Conservation (phyloP, 805 yeast genomes). For the Starmerella cellae region DNA sequence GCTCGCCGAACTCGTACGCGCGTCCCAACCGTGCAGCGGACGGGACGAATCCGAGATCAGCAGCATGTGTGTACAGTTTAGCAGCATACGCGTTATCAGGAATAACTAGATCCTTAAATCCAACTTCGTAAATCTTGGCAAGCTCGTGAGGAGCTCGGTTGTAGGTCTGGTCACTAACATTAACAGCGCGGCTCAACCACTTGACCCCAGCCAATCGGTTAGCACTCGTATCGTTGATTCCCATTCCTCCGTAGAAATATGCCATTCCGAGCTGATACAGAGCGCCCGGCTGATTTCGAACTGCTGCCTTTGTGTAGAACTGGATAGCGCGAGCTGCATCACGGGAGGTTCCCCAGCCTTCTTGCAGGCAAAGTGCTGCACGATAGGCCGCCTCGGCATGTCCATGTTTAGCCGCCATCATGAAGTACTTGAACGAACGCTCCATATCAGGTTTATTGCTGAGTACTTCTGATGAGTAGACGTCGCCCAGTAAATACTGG, state of each 20-base stretch:
- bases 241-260: constrained; percentile 74
- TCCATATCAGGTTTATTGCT: constrained; percentile 59
- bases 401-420: constrained; percentile 84
- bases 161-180: constrained; percentile 67
- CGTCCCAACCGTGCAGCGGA: constrained; percentile 71
- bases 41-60: constrained; percentile 71
- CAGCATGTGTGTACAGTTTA: constrained; percentile 75
- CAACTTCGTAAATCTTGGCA: constrained; percentile 69
- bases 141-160: constrained; percentile 92
- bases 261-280: constrained; percentile 86
- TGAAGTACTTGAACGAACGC: constrained; percentile 66
- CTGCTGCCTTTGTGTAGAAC: constrained; percentile 72
- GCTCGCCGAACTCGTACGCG: constrained; percentile 66
- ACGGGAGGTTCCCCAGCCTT: constrained; percentile 82
- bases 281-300: constrained; percentile 90
- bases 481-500: constrained; percentile 85
- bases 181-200: constrained; percentile 82
- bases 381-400: constrained; percentile 86
- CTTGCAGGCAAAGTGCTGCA: constrained; percentile 81
- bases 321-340: constrained; percentile 80
- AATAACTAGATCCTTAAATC: constrained; percentile 76
- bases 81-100: constrained; percentile 74
- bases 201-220: constrained; percentile 78
- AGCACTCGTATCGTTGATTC: constrained; percentile 48
- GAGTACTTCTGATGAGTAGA: constrained; percentile 69